Evolutionary conservation across 805 yeast genomes (phyloP), one percentile per base, ranked within the genome.

Genomic region (Spathaspora sp.): DNA sequence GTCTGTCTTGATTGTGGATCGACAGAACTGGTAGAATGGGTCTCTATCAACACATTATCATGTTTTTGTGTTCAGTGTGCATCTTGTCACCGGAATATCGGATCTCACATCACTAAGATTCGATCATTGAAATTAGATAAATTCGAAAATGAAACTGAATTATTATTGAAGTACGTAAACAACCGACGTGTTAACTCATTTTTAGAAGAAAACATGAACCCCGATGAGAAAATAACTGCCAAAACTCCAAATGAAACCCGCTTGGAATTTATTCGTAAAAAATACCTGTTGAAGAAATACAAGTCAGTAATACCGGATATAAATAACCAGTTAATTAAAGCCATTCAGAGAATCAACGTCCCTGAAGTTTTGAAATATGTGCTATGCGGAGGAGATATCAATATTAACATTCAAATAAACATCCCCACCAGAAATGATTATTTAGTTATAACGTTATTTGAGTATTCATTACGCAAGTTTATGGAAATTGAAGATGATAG

Each of bases 1-100:
- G 54, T 57, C 1, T 92, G 98, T 68, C 88, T 89, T 12, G 98
- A 92, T 61, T 92, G 98, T 71, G 85, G 86, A 0, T 62, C 82
- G 1, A 60, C 67, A 0, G 81, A 77, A 14, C 69, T 79, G 12
- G 96, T 88, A 14, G 97, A 91, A 57, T 92, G 97, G 97, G 79
- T 93, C 3, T 88, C 97, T 0, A 74, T 89, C 52, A 91, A 87
- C 60, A 67, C 86, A 42, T 67, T 90, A 50, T 82, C 83, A 28
- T 81, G 86, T 2, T 73, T 93, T 23, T 92, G 98, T 66, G 85
- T 89, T 44, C 83, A 85, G 48, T 92, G 98, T 60, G 84, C 97
- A 0, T 91, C 96, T 0, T 83, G 85, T n/a, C 97, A 92, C 66
- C 75, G 97, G 50, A 84, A 89, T 18, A 67, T 93, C 63, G 97